Evolutionary conservation across 768 basidiomycete genomes (phyloP).

Genomic region (Lactifluus hygrophoroides): DNA sequence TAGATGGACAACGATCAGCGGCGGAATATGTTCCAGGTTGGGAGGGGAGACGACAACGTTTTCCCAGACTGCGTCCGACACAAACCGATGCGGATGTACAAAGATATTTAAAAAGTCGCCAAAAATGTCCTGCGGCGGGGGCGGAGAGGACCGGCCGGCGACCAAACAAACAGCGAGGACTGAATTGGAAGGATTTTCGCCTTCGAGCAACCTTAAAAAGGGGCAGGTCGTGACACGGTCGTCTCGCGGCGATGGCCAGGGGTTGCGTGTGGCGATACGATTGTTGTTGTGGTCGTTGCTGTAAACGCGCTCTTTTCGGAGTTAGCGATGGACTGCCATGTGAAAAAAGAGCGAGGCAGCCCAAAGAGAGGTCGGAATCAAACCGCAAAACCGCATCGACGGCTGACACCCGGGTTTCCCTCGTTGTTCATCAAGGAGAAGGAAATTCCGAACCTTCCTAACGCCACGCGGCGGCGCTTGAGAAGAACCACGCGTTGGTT

Average conservation of each 20-base stretch:
- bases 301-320: neutral
- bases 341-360: neutral
- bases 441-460: neutral
- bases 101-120: slow-evolving; percentile 1
- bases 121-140: neutral
- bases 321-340: slow-evolving; percentile 1
- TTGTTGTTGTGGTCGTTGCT: no score
- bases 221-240: neutral
- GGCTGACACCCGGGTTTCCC: slow-evolving; percentile 1
- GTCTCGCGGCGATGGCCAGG: no score
- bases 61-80: slow-evolving; percentile 1
- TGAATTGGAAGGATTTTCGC: slow-evolving; percentile 21
- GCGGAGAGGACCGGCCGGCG: slow-evolving; percentile 8
- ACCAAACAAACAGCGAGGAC: slow-evolving; percentile 17
- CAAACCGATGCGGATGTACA: neutral
- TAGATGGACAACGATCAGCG: slow-evolving; percentile 13
- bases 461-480: slow-evolving; percentile 1
- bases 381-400: slow-evolving; percentile 1
- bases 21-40: neutral
- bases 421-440: neutral
- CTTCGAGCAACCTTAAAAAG: slow-evolving; percentile 20
- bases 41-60: neutral
- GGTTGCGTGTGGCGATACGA: slow-evolving; percentile 13
- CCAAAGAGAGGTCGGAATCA: slow-evolving; percentile 2
- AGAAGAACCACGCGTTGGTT: neutral